These are phyloP conservation scores for Stenocarpella maydis DNA, from an alignment of 2,329 filamentous ascomycete genomes.

Conservation along the genomic window DNA sequence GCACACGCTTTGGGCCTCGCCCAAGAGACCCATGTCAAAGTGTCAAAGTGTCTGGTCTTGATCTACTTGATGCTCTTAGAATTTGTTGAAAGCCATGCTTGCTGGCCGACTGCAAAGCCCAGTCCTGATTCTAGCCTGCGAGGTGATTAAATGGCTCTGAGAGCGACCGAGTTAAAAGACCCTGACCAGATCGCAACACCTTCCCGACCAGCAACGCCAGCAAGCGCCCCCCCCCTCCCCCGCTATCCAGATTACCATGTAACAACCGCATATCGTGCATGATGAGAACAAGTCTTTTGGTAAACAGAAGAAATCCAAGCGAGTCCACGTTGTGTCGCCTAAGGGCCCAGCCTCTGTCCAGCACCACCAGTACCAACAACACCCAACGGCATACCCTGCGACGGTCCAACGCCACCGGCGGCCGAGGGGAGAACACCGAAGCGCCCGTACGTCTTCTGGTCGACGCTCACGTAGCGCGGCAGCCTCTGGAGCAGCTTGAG, in stretches of 20 bases:
- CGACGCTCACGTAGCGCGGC: slow-evolving; percentile 92
- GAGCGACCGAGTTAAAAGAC: slow-evolving; percentile 1
- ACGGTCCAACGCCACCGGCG: slow-evolving; percentile 51
- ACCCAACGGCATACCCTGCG: slow-evolving; percentile 69
- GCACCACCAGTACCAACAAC: slow-evolving; percentile 60
- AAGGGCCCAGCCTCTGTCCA: slow-evolving; percentile 75
- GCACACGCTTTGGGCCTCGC: background rate
- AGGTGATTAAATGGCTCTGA: background rate
- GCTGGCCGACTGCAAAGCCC: background rate
- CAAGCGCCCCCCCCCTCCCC: background rate
- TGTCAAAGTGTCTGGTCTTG: too few species aligned
- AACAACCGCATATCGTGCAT: background rate
- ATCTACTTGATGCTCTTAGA: too few species aligned
- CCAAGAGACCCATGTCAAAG: too few species aligned
- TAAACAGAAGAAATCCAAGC: background rate
- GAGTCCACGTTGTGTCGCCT: slow-evolving; percentile 26
- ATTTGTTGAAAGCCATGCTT: too few species aligned
- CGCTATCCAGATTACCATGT: background rate
- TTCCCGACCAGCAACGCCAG: slow-evolving; percentile 23
- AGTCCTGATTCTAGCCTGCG: background rate
- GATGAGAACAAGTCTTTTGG: background rate
- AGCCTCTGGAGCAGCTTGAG: slow-evolving; percentile 84
- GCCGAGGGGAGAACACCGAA: slow-evolving; percentile 79
- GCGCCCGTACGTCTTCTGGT: slow-evolving; percentile 93
- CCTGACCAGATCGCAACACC: background rate